phyloP scores from a whole-genome alignment of 441 rosid genomes.

The Populus hybrid region DNA sequence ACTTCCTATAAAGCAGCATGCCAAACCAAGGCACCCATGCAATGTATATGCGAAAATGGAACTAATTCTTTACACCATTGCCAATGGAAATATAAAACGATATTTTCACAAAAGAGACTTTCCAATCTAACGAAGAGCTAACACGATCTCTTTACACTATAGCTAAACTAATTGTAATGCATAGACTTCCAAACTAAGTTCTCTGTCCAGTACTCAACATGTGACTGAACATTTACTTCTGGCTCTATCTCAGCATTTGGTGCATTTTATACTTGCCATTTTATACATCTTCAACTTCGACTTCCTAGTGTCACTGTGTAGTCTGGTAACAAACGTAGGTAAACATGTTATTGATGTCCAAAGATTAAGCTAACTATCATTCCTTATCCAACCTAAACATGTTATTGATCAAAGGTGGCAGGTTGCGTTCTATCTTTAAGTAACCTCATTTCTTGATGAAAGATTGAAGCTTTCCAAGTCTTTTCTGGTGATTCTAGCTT shows the following conservation, averaged over 20 bases:
- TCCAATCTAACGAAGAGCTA: background rate
- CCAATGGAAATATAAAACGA: background rate
- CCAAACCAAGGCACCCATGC: background rate
- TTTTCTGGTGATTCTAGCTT: background rate
- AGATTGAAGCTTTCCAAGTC: background rate
- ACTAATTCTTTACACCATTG: background rate
- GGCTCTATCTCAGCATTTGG: background rate
- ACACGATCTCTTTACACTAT: background rate
- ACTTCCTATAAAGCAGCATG: background rate
- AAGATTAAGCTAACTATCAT: background rate
- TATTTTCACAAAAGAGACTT: background rate
- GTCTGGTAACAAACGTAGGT: background rate
- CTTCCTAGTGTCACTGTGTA: background rate
- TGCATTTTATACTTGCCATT: background rate
- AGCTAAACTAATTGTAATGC: background rate
- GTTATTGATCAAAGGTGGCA: background rate
- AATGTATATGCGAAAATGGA: background rate
- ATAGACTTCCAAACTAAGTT: background rate
- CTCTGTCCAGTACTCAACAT: background rate
- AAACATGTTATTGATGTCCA: background rate
- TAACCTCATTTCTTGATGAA: background rate
- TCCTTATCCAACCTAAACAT: background rate
- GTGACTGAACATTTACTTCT: background rate
- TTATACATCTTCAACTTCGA: background rate
- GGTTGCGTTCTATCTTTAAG: background rate